Conservation (phyloP, 129 eudicot genomes). For the Chrysanthemum seticuspe region DNA sequence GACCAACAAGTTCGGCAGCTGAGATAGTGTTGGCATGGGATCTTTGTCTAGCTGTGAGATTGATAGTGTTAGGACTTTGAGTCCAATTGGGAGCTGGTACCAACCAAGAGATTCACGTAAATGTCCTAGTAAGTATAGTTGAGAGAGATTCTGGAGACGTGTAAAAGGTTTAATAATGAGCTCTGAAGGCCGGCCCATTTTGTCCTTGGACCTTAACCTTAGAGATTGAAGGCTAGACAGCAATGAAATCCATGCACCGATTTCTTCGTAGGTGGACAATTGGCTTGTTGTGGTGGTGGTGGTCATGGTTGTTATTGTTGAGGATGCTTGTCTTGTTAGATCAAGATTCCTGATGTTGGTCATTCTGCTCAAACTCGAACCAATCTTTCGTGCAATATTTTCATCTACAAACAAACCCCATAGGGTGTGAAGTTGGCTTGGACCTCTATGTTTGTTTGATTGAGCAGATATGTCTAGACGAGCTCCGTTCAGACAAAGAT, state of each 20-base stretch:
- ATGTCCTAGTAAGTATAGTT: conserved; percentile 24
- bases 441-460: conserved; percentile 17
- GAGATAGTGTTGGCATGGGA: conserved; percentile 35
- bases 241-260: conserved; percentile 23
- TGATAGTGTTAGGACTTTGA: conserved; percentile 33
- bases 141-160: conserved; percentile 29
- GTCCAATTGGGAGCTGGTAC: conserved; percentile 30
- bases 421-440: conserved; percentile 34
- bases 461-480: conserved; percentile 23
- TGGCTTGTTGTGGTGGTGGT: conserved; percentile 22
- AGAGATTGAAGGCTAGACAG: conserved; percentile 25
- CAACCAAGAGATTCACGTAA: conserved; percentile 19
- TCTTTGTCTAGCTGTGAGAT: conserved; percentile 30
- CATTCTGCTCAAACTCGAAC: conserved; percentile 22
- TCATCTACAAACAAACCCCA: conserved; percentile 36
- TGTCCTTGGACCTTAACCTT: conserved; percentile 30
- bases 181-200: conserved; percentile 34
- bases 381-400: conserved; percentile 24
- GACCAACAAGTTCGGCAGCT: conserved; percentile 29
- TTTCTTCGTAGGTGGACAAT: conserved; percentile 24
- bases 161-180: conserved; percentile 30
- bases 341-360: conserved; percentile 31
- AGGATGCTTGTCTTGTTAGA: conserved; percentile 28
- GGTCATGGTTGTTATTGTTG: conserved; percentile 13
- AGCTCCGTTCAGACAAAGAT: conserved; percentile 34